These are phyloP conservation scores for Athelia sp. DNA, from an alignment of 1,284 basidiomycete genomes.

Conservation along the genomic window DNA sequence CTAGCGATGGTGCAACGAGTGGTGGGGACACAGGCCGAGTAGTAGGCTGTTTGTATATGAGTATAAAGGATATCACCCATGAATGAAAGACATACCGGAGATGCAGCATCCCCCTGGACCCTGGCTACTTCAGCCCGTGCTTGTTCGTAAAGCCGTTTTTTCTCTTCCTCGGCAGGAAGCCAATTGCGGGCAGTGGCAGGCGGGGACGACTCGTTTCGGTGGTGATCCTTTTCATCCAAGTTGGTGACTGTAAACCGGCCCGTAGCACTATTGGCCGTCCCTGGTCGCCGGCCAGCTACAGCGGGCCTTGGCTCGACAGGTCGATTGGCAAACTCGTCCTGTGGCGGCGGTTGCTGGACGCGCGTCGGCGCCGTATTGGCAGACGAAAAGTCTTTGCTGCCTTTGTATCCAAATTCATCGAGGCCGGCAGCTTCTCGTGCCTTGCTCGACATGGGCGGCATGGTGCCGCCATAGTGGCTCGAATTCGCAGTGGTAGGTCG, in stretches of 20 bases:
- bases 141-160: constrained; percentile 56
- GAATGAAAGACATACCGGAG: constrained; percentile 2
- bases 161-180: constrained; percentile 63
- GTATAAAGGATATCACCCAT: not conserved
- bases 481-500: not conserved
- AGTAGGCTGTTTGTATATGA: constrained; percentile 1
- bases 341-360: not conserved
- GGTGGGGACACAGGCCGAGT: constrained; percentile 7
- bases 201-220: constrained; percentile 7
- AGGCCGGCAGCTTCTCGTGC: constrained; percentile 11
- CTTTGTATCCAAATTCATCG: constrained; percentile 26
- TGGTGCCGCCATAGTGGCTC: no score
- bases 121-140: constrained; percentile 60
- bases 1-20: constrained; percentile 2
- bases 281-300: constrained; percentile 1
- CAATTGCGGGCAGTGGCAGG: constrained; percentile 29
- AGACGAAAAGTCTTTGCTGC: not conserved
- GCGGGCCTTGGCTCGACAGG: not conserved
- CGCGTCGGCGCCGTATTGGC: not conserved
- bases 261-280: constrained; percentile 8
- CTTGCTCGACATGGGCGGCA: not conserved
- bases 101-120: constrained; percentile 40
- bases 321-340: not conserved
- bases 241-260: constrained; percentile 32
- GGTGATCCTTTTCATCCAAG: constrained; percentile 26